Evolutionary conservation across 805 yeast genomes (phyloP).

Genomic region (Yamadazyma sp.): DNA sequence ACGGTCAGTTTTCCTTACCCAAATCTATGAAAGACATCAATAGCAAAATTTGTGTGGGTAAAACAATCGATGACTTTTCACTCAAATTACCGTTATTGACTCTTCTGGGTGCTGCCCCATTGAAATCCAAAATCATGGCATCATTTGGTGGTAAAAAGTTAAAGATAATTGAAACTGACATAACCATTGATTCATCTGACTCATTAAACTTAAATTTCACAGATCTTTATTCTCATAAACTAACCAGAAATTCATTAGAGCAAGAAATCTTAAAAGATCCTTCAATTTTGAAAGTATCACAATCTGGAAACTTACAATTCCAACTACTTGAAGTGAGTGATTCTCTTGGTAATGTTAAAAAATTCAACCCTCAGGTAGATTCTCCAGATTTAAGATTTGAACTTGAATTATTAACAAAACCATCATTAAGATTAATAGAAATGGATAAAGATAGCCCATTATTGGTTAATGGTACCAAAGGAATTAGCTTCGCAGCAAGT

Average conservation of each 20-base stretch:
- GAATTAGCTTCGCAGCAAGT: conserved; percentile 12
- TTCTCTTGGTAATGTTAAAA: conserved; percentile 27
- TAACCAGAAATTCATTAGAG: conserved; percentile 33
- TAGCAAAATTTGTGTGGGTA: conserved; percentile 54
- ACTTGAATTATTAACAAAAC: conserved; percentile 25
- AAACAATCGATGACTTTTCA: conserved; percentile 41
- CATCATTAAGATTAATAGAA: conserved; percentile 21
- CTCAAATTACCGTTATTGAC: conserved; percentile 43
- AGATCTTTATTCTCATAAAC: conserved; percentile 8
- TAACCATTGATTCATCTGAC: conserved; percentile 1
- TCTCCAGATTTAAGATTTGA: conserved; percentile 33
- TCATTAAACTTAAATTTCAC: conserved; percentile 10
- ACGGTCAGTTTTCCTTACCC: conserved; percentile 50
- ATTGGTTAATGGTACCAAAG: conserved; percentile 19
- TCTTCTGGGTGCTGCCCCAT: conserved; percentile 76
- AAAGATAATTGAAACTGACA: conserved; percentile 12
- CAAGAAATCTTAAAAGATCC: conserved; percentile 32
- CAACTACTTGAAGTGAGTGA: conserved; percentile 33
- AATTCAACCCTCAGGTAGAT: conserved; percentile 35
- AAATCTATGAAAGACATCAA: conserved; percentile 20
- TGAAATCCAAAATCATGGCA: conserved; percentile 23
- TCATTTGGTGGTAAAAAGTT: conserved; percentile 23
- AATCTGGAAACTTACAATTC: conserved; percentile 29
- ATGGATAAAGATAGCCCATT: conserved; percentile 19
- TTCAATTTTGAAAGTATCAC: conserved; percentile 15